Conservation (phyloP, 108 stramenopile species). For the Cyclotella cryptica region DNA sequence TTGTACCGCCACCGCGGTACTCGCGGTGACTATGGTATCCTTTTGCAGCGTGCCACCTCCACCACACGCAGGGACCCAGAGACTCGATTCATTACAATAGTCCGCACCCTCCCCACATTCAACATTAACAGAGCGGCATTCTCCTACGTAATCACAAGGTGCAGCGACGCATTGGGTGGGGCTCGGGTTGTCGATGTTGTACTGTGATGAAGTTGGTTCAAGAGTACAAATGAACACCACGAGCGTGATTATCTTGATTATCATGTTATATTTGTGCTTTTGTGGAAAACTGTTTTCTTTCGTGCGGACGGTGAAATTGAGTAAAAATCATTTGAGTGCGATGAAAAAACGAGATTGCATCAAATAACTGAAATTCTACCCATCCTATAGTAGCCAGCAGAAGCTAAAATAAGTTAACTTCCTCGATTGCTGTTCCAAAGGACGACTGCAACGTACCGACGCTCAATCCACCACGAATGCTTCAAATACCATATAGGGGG, state of each 20-base stretch:
- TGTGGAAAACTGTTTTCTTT: neutral
- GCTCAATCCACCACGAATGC: no score
- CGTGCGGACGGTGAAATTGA: neutral
- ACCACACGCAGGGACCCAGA: conserved; percentile 48
- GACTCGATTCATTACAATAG: conserved; percentile 38
- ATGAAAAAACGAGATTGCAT: no score
- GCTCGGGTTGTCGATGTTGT: conserved; percentile 14
- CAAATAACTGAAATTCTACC: no score
- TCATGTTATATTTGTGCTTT: neutral
- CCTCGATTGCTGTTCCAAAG: no score
- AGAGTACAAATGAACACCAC: neutral
- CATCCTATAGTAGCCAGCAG: no score
- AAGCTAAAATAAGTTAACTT: no score
- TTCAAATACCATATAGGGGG: no score
- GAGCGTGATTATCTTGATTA: neutral
- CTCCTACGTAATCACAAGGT: conserved; percentile 37
- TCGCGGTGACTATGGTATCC: neutral
- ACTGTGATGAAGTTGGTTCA: conserved; percentile 4
- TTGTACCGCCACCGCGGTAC: neutral
- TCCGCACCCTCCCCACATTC: conserved; percentile 30
- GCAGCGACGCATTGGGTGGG: conserved; percentile 31
- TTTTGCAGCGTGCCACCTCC: conserved; percentile 15
- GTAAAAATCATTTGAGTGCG: no score
- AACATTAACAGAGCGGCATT: conserved; percentile 35
- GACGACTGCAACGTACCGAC: no score